Percentiles rank a stretch among this genome's conserved stretches.
phyloP scores from a whole-genome alignment of 805 yeast genomes.

The Candida xiaguanensis region DNA sequence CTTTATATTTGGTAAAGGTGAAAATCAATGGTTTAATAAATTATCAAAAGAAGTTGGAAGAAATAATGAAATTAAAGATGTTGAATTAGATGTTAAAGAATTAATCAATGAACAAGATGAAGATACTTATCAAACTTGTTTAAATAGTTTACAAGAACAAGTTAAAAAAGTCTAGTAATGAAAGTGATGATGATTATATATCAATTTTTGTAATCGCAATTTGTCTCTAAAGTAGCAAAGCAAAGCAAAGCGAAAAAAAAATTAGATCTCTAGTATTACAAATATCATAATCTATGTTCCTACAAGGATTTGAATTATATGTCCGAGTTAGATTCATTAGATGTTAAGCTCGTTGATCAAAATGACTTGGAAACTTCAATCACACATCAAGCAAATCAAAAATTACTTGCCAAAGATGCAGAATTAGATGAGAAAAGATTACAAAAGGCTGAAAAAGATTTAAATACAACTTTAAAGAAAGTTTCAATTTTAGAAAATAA shows the following conservation, averaged over 20 bases:
- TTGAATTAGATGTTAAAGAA: conserved; percentile 20
- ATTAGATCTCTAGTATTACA: too few species aligned
- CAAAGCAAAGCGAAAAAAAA: neutral
- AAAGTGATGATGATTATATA: too few species aligned
- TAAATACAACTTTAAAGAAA: conserved; percentile 41
- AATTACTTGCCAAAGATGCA: conserved; percentile 56
- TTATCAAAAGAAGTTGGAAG: conserved; percentile 49
- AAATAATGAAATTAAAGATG: conserved; percentile 16
- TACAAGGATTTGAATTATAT: neutral
- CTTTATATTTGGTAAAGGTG: conserved; percentile 74
- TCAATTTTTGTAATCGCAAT: too few species aligned
- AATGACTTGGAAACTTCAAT: conserved; percentile 71
- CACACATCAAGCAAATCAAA: conserved; percentile 63
- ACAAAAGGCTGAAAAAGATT: conserved; percentile 56
- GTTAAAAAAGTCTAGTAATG: conserved; percentile 3
- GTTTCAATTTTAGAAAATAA: conserved; percentile 46
- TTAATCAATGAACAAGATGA: conserved; percentile 22
- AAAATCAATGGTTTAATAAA: conserved; percentile 58
- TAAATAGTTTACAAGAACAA: conserved; percentile 23
- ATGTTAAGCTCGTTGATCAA: conserved; percentile 62
- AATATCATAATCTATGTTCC: neutral
- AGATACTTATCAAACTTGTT: conserved; percentile 20
- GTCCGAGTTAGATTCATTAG: neutral
- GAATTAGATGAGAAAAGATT: conserved; percentile 75
- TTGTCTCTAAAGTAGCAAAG: neutral